Base-by-base conservation (phyloP, 1,284 basidiomycete species). In the Apiotrichum domesticum region DNA sequence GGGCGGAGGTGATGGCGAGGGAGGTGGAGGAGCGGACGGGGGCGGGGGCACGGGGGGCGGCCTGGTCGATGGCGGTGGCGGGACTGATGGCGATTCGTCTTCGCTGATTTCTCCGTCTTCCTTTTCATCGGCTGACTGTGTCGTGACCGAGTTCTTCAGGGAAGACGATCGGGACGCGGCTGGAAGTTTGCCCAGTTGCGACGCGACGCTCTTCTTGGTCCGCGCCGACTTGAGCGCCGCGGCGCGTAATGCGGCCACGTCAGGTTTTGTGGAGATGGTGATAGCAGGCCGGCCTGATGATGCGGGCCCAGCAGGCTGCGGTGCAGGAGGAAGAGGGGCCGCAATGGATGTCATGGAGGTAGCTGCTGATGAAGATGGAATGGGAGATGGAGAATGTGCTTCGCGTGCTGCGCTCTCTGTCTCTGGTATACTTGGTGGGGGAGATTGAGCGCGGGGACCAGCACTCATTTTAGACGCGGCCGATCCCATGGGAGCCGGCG, bases 61-160 rank as follows among this genome's bases (percentile, higher is more conserved):
- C 35, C 35, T 21, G 13, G 10, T 39, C 14, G 11, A 8, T 32
- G n/a, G 40, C 29, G 10, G 15, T 29, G 37, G n/a, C 5, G 14
- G 14, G 10, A 44, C 33, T 3, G 35, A 14, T 21, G 51, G n/a
- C 10, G 39, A 14, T 4, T 50, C 54, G 15, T 35, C 35, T 5
- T 62, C 61, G 37, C 55, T 58, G 35, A 58, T 57, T 46, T 62
- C 61, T 4, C 61, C 61, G 33, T 62, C 61, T 41, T 62, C 61
- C 29, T 41, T 51, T 11, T 51, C 53, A 21, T 44, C 34, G 1
- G 41, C 50, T 5, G 44, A 29, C 44, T 45, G 13, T 7, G 44
- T 9, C 44, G 29, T 29, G 7, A 29, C 11, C 9, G 45, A 35
- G 11, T 8, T 9, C 21, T 29, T 21, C 21, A 34, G n/a, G 9